Conservation (phyloP, 352 stramenopile genomes). For the Phytophthora syringae region DNA sequence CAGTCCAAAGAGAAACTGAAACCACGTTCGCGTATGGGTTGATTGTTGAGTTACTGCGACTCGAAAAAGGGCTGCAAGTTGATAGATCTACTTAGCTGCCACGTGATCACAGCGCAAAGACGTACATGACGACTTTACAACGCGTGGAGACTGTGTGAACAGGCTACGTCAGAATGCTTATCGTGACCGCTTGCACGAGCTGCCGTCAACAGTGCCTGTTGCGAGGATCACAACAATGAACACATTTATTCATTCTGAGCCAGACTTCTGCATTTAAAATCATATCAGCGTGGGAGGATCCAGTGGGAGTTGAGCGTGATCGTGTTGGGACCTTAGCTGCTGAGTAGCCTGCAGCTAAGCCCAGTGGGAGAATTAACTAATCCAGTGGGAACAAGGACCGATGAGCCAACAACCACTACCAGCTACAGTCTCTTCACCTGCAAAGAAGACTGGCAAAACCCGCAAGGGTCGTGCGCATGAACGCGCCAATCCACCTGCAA, state of each 20-base stretch:
- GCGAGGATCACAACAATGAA: background rate
- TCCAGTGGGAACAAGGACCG: no score
- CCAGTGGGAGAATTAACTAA: no score
- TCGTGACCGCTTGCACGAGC: background rate
- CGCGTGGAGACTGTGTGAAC: constrained; percentile 5
- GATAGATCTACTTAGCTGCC: background rate
- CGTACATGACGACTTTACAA: constrained; percentile 13
- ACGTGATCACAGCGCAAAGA: constrained; percentile 5
- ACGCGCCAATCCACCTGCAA: no score
- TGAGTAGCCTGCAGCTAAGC: no score
- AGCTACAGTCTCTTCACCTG: no score
- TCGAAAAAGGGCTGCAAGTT: constrained; percentile 12
- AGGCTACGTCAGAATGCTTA: constrained; percentile 8
- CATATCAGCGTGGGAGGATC: no score
- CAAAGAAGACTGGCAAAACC: no score
- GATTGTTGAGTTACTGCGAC: constrained; percentile 7
- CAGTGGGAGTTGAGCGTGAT: background rate
- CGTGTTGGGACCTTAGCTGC: background rate
- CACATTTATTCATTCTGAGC: background rate
- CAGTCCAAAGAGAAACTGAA: constrained; percentile 1
- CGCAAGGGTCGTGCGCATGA: no score
- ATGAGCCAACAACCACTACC: no score
- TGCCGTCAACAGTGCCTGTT: background rate
- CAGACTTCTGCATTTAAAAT: no score
- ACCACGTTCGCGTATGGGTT: background rate